Evolutionary conservation across 1,139 yeast genomes (phyloP), one percentile per base, ranked within the genome.

Genomic region (Meyerozyma athensensis): DNA sequence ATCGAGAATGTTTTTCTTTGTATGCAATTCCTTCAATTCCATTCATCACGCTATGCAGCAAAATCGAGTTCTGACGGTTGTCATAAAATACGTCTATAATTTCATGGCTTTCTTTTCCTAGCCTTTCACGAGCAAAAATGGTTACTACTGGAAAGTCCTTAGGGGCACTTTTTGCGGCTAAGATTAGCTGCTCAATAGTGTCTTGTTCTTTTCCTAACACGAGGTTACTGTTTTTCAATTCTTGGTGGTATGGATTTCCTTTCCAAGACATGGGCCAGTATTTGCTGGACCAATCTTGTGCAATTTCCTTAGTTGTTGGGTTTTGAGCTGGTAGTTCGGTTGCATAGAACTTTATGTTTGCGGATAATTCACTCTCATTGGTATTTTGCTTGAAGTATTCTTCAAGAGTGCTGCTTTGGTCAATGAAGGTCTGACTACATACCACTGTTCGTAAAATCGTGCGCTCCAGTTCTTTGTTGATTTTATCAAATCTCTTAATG

Each of bases 211-310:
- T 55, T 0, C 50, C 59, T 35, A 78, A 64, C 45, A 84, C 76
- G 37, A 80, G 61, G 12, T 56, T 51, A 21, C 74, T 61, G 36
- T 77, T 70, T 34, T 76, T 75, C 18, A 87, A 64, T 33, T 78
- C 78, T 52, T 86, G 92, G 37, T 85, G 82, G 45, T 82, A 72
- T 0, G 96, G 95, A 52, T 90, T 86, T 0, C 97, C 97, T 48
- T 89, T 81, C 97, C 97, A 92, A 23, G 87, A 70, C 42, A 86
- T 63, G 0, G 97, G 97, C 98, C 98, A 92, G 44, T 74, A 76
- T 23, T 56, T 44, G 1, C 54, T 43, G 1, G 90, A 73, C 97
- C 96, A 89, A 33, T 65, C 63, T 1, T 59, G 45, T 7, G 83
- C 72, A 12, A 77, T 59, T 18, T 81, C 87, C 49, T 81, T 84